Evolutionary conservation across 2,329 filamentous ascomycete species (phyloP).

Genomic region (Aspergillus fructus): DNA sequence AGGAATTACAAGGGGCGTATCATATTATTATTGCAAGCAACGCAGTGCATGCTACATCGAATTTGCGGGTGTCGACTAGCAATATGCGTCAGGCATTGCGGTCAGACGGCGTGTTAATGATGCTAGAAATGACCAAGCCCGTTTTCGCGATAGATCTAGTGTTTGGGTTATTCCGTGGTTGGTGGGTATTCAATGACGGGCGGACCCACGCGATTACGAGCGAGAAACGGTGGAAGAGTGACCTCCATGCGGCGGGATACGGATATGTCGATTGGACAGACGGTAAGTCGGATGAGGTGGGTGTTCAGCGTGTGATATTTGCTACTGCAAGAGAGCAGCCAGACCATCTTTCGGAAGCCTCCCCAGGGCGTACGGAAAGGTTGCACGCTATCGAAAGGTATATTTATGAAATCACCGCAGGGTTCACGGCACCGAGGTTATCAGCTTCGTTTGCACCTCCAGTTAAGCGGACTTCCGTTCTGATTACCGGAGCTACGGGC

Average conservation of each 20-base stretch:
- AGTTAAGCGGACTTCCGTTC: slow-evolving; percentile 23
- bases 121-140: slow-evolving; percentile 33
- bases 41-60: slow-evolving; percentile 37
- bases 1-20: slow-evolving; percentile 22
- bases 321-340: slow-evolving; percentile 20
- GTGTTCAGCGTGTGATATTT: slow-evolving; percentile 25
- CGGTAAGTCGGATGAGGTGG: slow-evolving; percentile 25
- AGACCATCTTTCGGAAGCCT: neutral
- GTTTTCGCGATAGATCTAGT: slow-evolving; percentile 33
- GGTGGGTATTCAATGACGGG: slow-evolving; percentile 42
- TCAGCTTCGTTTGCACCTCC: neutral
- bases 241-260: slow-evolving; percentile 30
- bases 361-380: slow-evolving; percentile 10
- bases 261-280: slow-evolving; percentile 37
- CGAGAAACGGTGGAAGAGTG: slow-evolving; percentile 25
- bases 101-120: slow-evolving; percentile 30
- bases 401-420: slow-evolving; percentile 22
- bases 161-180: slow-evolving; percentile 38
- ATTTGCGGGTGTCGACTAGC: slow-evolving; percentile 23
- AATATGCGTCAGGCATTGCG: slow-evolving; percentile 28
- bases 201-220: slow-evolving; percentile 31
- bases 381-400: slow-evolving; percentile 21
- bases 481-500: slow-evolving; percentile 45
- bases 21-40: slow-evolving; percentile 39
- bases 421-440: slow-evolving; percentile 16